Evolutionary conservation across 2,329 filamentous ascomycete species (phyloP).

Genomic region (Alternaria hordeiaustralica): DNA sequence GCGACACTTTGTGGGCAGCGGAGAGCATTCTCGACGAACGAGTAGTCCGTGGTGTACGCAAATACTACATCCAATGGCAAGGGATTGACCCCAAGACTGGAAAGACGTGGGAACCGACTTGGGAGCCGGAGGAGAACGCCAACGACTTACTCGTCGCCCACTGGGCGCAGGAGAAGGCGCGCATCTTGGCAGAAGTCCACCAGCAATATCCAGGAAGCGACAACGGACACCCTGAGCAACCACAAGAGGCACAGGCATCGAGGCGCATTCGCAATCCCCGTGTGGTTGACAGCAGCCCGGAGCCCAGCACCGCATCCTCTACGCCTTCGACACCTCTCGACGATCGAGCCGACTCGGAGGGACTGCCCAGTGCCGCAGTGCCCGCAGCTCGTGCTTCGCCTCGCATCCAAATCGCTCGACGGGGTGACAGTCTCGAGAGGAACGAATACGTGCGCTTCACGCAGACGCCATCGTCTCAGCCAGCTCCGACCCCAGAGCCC

Average conservation of each 20-base stretch:
- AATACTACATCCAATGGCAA: conserved; percentile 66
- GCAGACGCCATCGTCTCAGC: conserved; percentile 16
- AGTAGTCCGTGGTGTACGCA: conserved; percentile 26
- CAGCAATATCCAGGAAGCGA: background rate
- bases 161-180: conserved; percentile 24
- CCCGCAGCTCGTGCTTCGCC: conserved; percentile 7
- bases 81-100: conserved; percentile 58
- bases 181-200: background rate
- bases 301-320: conserved; percentile 2
- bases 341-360: background rate
- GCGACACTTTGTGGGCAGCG: conserved; percentile 12
- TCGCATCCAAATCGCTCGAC: conserved; percentile 22
- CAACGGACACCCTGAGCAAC: background rate
- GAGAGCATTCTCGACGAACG: conserved; percentile 25
- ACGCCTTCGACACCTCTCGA: background rate
- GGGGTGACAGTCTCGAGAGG: conserved; percentile 24
- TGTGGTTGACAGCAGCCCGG: conserved; percentile 27
- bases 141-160: conserved; percentile 45
- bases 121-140: conserved; percentile 54
- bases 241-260: background rate
- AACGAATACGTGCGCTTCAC: conserved; percentile 31
- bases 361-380: background rate
- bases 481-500: background rate
- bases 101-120: conserved; percentile 56
- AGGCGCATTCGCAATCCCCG: conserved; percentile 12